These are phyloP conservation scores for Rickenella mellea DNA, from an alignment of 768 basidiomycete species.

Conservation along the genomic window DNA sequence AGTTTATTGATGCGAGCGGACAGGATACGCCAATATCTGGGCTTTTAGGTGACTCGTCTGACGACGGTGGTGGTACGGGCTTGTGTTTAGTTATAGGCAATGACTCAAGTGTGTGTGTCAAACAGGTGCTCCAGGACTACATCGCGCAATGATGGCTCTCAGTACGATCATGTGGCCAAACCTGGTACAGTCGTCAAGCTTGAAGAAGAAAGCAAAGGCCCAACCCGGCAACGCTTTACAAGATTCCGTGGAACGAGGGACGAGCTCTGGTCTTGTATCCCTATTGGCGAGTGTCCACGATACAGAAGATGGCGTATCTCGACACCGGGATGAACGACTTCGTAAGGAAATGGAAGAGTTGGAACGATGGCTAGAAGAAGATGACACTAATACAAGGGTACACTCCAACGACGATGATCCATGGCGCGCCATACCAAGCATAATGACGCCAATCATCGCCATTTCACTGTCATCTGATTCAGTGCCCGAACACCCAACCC, in stretches of 20 bases:
- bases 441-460: neutral
- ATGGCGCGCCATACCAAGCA: neutral
- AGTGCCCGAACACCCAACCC: neutral
- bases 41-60: neutral
- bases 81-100: conserved; percentile 10
- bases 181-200: conserved; percentile 38
- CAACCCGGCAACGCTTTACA: neutral
- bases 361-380: conserved; percentile 29
- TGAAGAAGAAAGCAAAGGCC: conserved; percentile 5
- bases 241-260: neutral
- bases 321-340: neutral
- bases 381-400: neutral
- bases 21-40: neutral
- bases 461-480: neutral
- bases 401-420: neutral
- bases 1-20: conserved; percentile 56
- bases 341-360: conserved; percentile 18
- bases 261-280: too few relatives aligned
- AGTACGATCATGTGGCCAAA: conserved; percentile 88
- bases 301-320: neutral
- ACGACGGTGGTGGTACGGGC: neutral
- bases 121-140: conserved; percentile 32
- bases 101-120: conserved; percentile 11
- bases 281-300: too few relatives aligned
- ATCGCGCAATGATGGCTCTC: conserved; percentile 67